Conservation (phyloP, 2,329 filamentous ascomycete genomes). For the Knufia petricola region DNA sequence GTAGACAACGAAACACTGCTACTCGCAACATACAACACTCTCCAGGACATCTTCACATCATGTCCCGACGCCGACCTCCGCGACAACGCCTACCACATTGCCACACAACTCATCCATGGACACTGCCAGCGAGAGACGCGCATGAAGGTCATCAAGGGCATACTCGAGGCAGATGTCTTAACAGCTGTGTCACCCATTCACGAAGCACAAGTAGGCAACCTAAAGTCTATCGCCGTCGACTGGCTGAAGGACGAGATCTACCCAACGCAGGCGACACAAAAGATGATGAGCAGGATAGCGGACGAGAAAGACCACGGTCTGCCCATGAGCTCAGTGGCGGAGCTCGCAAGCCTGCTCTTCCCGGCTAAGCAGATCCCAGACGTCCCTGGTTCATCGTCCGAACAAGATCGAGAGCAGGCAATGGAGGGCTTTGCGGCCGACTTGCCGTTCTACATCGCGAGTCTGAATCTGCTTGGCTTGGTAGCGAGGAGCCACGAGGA, state of each 20-base stretch:
- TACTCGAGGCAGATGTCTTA: constrained; percentile 16
- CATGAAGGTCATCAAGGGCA: constrained; percentile 17
- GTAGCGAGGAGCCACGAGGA: not conserved
- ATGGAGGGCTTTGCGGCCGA: constrained; percentile 14
- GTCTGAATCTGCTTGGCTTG: constrained; percentile 19
- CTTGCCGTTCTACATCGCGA: constrained; percentile 21
- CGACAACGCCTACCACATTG: constrained; percentile 19
- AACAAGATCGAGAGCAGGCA: not conserved
- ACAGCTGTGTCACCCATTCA: constrained; percentile 10
- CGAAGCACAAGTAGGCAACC: constrained; percentile 11
- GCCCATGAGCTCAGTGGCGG: not conserved
- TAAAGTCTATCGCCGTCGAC: constrained; percentile 22
- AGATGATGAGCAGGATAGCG: not conserved
- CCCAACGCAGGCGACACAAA: not conserved
- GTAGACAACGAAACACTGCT: not conserved
- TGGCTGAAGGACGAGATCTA: constrained; percentile 22
- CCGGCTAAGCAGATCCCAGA: constrained; percentile 11
- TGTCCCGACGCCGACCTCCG: constrained; percentile 17
- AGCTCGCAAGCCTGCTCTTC: constrained; percentile 15
- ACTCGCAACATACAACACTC: constrained; percentile 4
- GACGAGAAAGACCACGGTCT: not conserved
- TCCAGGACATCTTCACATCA: constrained; percentile 17
- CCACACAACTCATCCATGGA: constrained; percentile 18
- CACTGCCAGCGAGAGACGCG: constrained; percentile 15
- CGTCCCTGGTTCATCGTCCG: not conserved